Evolutionary conservation across 345 rosid genomes (phyloP).

Genomic region (Syzygium oleosum): DNA sequence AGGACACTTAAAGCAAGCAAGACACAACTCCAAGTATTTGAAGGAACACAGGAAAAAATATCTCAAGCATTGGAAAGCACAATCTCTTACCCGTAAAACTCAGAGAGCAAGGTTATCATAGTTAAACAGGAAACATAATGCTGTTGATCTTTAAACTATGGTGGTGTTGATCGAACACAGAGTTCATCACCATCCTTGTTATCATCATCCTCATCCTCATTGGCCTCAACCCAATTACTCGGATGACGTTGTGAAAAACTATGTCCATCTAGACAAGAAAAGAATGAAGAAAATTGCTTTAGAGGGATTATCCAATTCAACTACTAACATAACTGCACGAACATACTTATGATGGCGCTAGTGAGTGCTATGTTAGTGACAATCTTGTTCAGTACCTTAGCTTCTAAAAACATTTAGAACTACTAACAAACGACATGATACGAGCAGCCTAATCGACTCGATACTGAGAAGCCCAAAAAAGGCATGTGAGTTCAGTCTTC

Average conservation of each 20-base stretch:
- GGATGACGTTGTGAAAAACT: constrained; percentile 67
- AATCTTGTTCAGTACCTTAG: not conserved
- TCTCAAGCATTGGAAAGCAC: not conserved
- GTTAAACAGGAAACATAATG: not conserved
- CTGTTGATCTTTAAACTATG: constrained; percentile 37
- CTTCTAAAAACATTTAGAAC: not conserved
- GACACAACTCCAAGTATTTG: not conserved
- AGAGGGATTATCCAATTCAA: not conserved
- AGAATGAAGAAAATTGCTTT: not conserved
- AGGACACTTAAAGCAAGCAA: not conserved
- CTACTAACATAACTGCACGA: not conserved
- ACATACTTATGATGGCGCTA: not conserved
- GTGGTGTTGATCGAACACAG: constrained; percentile 75
- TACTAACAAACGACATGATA: not conserved
- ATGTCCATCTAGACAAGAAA: not conserved
- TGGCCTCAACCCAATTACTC: constrained; percentile 81
- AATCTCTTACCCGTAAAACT: not conserved
- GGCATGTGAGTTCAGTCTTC: no score
- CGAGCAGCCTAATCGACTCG: not conserved
- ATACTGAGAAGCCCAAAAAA: no score
- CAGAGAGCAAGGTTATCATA: not conserved
- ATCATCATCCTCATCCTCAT: constrained; percentile 39
- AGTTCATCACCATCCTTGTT: constrained; percentile 13
- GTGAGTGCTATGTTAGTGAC: not conserved
- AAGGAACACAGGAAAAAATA: not conserved